A percentile compares a stretch with the other conserved stretches of the same genome.
phyloP scores from a whole-genome alignment of 768 basidiomycete species.

The Amyloporia xantha region DNA sequence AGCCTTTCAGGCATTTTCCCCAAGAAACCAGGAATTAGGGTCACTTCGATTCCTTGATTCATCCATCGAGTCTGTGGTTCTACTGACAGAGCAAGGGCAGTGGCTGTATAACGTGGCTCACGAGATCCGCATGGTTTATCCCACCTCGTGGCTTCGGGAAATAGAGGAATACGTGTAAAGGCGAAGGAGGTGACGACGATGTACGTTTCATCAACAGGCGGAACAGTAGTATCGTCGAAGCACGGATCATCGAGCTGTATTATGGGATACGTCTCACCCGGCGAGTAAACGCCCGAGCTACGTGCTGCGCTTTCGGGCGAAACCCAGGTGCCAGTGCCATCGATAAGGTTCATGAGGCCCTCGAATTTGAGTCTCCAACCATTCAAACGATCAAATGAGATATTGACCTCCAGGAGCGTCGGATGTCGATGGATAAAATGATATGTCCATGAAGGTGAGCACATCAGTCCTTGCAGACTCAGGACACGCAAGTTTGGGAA shows the following conservation, averaged over 20 bases:
- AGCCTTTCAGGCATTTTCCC: not conserved
- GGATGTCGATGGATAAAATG: slow-evolving; percentile 17
- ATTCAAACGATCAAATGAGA: not conserved
- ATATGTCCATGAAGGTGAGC: slow-evolving; percentile 1
- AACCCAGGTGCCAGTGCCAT: slow-evolving; percentile 13
- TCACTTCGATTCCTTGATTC: not conserved
- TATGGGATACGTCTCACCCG: not conserved
- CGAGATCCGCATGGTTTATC: not conserved
- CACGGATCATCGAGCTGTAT: not conserved
- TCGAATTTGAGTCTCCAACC: slow-evolving; percentile 1
- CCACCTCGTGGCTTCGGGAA: slow-evolving; percentile 2
- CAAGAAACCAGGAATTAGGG: not conserved
- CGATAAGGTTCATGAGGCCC: slow-evolving; percentile 11
- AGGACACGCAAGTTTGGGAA: slow-evolving; percentile 16
- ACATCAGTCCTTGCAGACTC: not conserved
- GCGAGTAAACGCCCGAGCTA: not conserved
- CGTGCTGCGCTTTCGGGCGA: not conserved
- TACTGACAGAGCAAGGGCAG: slow-evolving; percentile 1
- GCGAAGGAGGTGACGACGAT: not conserved
- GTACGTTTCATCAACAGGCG: not conserved
- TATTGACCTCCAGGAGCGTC: slow-evolving; percentile 13
- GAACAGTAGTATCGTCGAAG: not conserved
- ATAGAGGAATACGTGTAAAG: slow-evolving; percentile 1
- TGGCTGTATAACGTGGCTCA: slow-evolving; percentile 3
- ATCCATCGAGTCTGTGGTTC: not conserved